phyloP scores from a whole-genome alignment of 208 protist species.

The Zelonia costaricensis region DNA sequence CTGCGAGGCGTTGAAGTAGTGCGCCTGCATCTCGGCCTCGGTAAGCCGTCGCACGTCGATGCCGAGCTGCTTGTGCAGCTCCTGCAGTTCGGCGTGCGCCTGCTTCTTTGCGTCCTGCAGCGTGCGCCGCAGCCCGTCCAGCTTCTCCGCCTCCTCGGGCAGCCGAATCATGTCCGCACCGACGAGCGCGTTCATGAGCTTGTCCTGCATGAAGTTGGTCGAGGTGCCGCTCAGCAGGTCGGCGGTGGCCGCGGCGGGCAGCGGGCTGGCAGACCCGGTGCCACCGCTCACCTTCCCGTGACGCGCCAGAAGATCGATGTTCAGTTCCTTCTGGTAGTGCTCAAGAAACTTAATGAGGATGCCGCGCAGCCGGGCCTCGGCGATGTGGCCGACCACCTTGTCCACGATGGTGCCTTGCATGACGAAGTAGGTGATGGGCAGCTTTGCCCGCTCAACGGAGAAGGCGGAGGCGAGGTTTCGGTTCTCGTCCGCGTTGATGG shows the following conservation, averaged over 20 bases:
- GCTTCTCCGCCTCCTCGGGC: conserved; percentile 71
- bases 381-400: conserved; percentile 65
- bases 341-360: conserved; percentile 86
- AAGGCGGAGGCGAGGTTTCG: conserved; percentile 86
- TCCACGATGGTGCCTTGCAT: conserved; percentile 91
- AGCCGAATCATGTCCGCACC: conserved; percentile 78
- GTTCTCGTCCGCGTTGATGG: conserved; percentile 88
- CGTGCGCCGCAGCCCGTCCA: conserved; percentile 74
- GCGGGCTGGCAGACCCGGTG: conserved; percentile 24
- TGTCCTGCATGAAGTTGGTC: conserved; percentile 73
- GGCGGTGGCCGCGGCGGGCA: conserved; percentile 65
- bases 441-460: conserved; percentile 80
- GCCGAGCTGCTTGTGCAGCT: conserved; percentile 64
- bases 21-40: conserved; percentile 58
- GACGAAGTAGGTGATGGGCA: conserved; percentile 89
- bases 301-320: conserved; percentile 71
- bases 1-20: conserved; percentile 72
- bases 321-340: conserved; percentile 86
- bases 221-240: conserved; percentile 74
- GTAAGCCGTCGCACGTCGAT: conserved; percentile 69
- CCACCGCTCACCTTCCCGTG: conserved; percentile 9
- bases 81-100: conserved; percentile 68
- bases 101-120: conserved; percentile 87
- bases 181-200: conserved; percentile 67
- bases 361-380: conserved; percentile 50